Base-by-base conservation (phyloP, 1,139 yeast genomes). In the Kurtzmaniella quercitrusa region DNA sequence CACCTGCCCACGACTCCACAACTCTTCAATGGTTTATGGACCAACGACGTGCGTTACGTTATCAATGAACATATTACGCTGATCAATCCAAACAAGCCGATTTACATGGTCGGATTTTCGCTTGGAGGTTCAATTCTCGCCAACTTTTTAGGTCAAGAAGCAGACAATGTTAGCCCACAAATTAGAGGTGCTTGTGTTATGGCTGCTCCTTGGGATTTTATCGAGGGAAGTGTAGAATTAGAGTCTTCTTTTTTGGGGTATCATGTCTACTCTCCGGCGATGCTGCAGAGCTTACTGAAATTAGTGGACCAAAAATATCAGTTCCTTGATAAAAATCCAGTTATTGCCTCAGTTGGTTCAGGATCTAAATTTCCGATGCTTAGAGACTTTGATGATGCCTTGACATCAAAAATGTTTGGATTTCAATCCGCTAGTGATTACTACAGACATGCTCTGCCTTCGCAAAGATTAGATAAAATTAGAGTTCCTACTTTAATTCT, bases 141-240 rank as follows among this genome's bases (percentile, higher is more conserved):
- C 36, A 80, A 80, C 53, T 80, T 74, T 50, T 57, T 80, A 45
- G 83, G 80, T 3, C 82, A 78, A 55, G 78, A 76, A 51, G 68
- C 66, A 33, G 66, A 57, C 26, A 48, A 55, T 1, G 59, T 63
- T 1, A 56, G 61, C 47, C 45, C 60, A 4, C 66, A 70, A 44
- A 69, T 78, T 42, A 72, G 69, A 47, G 77, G 74, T 9, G 77
- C 78, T 0, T 68, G 76, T 14, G 66, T 74, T 8, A 57, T 79
- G 55, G 79, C 78, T 1, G 61, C 74, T 14, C 84, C 84, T 1
- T 79, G 83, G 84, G 82, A 80, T 51, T 65, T 80, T 53, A 59
- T 66, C 6, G 74, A 69, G 42, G 68, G 79, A 14, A 65, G 74
- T n/a, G 53, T 66, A 41, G 69, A 66, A 26, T 63, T 78, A 35